Evolutionary conservation across 306 rosid species (phyloP).

Genomic region (Carpinus viminea): DNA sequence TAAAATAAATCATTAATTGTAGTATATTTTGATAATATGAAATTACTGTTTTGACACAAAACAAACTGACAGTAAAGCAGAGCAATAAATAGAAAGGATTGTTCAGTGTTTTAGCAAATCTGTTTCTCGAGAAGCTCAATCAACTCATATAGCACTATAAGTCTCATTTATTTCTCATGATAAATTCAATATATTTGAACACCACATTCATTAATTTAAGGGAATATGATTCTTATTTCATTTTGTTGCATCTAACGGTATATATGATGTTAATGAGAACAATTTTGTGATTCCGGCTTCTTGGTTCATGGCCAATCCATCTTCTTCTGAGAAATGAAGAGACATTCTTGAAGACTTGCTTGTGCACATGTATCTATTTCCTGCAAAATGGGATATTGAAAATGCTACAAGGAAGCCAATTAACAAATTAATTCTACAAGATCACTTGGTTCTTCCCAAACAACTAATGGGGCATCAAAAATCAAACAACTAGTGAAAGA

Average conservation of each 20-base stretch:
- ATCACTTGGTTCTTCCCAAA: not conserved
- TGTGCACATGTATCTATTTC: not conserved
- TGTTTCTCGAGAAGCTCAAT: constrained; percentile 1
- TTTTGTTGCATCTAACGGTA: no score
- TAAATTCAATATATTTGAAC: not conserved
- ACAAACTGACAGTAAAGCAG: not conserved
- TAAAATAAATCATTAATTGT: no score
- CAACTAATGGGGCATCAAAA: not conserved
- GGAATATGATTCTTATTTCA: no score
- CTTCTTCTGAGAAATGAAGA: not conserved
- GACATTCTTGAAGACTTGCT: not conserved
- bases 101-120: not conserved
- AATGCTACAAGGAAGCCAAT: not conserved
- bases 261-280: no score
- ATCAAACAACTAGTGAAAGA: not conserved
- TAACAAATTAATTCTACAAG: not conserved
- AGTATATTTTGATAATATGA: no score
- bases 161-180: not conserved
- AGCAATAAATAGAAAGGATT: not conserved
- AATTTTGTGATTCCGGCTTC: not conserved
- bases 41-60: not conserved
- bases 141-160: not conserved
- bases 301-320: constrained; percentile 2
- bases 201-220: not conserved
- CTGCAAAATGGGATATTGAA: not conserved